phyloP scores from a whole-genome alignment of 768 basidiomycete species.

The Podaxis pistillaris region DNA sequence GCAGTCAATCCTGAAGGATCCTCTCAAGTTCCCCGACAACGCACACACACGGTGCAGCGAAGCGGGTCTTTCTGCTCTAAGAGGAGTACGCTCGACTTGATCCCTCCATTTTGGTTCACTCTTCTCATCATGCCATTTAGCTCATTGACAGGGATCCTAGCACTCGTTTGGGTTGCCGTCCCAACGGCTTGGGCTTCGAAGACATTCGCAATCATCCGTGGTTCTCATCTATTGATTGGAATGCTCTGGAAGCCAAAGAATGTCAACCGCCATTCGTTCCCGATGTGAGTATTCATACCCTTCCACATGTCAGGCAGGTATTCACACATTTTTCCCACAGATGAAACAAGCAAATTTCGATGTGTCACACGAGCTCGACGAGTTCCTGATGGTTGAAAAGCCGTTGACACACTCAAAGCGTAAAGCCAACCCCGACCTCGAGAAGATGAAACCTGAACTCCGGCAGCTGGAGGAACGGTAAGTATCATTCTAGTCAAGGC shows the following conservation, averaged over 20 bases:
- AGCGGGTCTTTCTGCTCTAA: conserved; percentile 64
- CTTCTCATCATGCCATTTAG: conserved; percentile 39
- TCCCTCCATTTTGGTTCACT: conserved; percentile 10
- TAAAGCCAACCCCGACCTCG: conserved; percentile 81
- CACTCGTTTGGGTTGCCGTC: conserved; percentile 77
- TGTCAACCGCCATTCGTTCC: conserved; percentile 84
- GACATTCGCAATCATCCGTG: conserved; percentile 84
- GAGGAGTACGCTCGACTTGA: conserved; percentile 48
- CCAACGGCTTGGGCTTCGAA: conserved; percentile 66
- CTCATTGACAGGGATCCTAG: conserved; percentile 81
- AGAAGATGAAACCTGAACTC: conserved; percentile 88
- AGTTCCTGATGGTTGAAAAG: conserved; percentile 96
- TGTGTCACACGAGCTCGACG: conserved; percentile 94
- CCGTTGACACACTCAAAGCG: conserved; percentile 94
- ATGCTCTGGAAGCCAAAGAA: conserved; percentile 65
- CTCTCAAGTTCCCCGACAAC: conserved; percentile 75
- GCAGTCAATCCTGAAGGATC: conserved; percentile 79
- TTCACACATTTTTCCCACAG: conserved; percentile 38
- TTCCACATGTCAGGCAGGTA: conserved; percentile 5
- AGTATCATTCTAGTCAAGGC: conserved; percentile 24
- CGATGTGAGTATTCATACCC: conserved; percentile 60
- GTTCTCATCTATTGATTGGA: conserved; percentile 85
- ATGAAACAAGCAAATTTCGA: conserved; percentile 98
- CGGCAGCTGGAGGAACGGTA: conserved; percentile 93
- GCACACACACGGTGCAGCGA: conserved; percentile 58